Evolutionary conservation across 306 rosid genomes (phyloP).

Genomic region (Betula pendula): DNA sequence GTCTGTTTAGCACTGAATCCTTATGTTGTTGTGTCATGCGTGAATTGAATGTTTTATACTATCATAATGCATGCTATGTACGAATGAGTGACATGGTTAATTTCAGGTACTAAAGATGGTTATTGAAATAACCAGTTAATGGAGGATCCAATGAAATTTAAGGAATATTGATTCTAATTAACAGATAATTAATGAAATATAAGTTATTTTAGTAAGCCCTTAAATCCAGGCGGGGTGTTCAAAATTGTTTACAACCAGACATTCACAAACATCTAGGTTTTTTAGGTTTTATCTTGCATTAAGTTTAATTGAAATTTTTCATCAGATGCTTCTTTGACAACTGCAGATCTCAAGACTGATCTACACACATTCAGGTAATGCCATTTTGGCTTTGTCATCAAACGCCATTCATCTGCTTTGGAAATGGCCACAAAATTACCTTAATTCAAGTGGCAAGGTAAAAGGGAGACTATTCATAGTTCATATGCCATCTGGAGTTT

Average conservation of each 20-base stretch:
- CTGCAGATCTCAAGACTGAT: conserved; percentile 39
- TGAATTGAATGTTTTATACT: background rate
- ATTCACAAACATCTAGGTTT: background rate
- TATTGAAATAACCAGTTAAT: background rate
- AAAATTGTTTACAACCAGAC: background rate
- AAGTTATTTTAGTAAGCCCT: background rate
- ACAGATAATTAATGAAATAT: background rate
- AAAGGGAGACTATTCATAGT: background rate
- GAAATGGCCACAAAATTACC: conserved; percentile 39
- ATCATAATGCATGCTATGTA: background rate
- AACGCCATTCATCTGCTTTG: conserved; percentile 40
- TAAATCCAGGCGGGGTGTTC: background rate
- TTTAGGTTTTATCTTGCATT: background rate
- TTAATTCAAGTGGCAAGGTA: conserved; percentile 23
- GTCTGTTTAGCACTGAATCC: background rate
- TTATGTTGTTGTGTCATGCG: background rate
- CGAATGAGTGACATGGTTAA: background rate
- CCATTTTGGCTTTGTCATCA: conserved; percentile 39
- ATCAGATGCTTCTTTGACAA: conserved; percentile 10
- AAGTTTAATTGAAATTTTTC: background rate
- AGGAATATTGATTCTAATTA: background rate
- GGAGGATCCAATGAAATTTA: background rate
- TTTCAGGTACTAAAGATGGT: background rate
- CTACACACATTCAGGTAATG: conserved; percentile 38
- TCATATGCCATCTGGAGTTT: background rate